Evolutionary conservation across 164 flowering plant species (phyloP).

Genomic region (Chimonanthus salicifolius): DNA sequence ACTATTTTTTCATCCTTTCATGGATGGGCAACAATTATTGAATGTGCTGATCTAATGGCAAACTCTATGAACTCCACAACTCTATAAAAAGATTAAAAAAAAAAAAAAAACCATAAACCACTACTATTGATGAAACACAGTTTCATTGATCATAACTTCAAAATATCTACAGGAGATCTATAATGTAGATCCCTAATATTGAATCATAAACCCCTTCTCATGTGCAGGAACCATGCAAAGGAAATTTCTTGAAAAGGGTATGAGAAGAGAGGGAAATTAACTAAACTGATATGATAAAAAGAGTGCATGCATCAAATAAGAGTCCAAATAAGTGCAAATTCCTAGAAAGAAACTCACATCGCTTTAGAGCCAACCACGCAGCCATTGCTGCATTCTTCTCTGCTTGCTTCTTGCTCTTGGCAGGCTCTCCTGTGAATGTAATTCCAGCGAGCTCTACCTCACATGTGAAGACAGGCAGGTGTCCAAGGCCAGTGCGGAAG

Average conservation of each 20-base stretch:
- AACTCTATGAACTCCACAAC: not conserved
- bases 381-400: constrained; percentile 98
- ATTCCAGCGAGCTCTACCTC: constrained; percentile 88
- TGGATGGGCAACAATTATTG: not conserved
- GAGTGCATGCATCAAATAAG: too few relatives aligned
- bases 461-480: constrained; percentile 89
- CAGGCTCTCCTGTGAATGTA: constrained; percentile 84
- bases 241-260: not conserved
- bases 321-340: not conserved
- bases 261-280: not conserved
- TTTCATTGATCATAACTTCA: not conserved
- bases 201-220: not conserved
- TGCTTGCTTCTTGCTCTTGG: constrained; percentile 96
- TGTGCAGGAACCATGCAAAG: too few relatives aligned
- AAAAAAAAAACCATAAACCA: too few relatives aligned
- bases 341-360: constrained; percentile 40
- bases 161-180: not conserved
- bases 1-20: not conserved
- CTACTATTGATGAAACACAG: too few relatives aligned
- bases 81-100: too few relatives aligned
- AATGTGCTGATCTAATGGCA: not conserved
- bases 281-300: not conserved
- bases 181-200: not conserved
- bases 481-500: constrained; percentile 84
- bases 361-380: constrained; percentile 91